phyloP scores from a whole-genome alignment of 2,329 filamentous ascomycete genomes.

The Aureobasidium sp. region DNA sequence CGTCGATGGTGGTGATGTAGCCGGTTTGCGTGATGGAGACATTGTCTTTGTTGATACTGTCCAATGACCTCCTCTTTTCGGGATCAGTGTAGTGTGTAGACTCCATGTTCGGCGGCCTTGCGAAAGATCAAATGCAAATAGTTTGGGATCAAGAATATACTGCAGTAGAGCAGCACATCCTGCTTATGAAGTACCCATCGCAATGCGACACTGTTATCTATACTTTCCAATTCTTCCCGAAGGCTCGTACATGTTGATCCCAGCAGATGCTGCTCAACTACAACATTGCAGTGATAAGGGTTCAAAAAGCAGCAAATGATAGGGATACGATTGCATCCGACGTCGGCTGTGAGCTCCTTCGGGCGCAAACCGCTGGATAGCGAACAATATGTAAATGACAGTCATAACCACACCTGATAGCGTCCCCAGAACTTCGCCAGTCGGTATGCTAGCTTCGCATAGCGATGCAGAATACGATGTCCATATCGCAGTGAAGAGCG shows the following conservation, averaged over 20 bases:
- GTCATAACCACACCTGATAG: conserved; percentile 10
- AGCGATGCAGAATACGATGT: neutral
- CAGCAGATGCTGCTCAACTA: neutral
- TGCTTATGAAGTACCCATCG: neutral
- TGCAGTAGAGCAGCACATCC: neutral
- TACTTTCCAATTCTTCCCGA: neutral
- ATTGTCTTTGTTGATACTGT: conserved; percentile 4
- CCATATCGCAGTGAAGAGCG: neutral
- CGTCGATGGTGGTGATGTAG: conserved; percentile 28
- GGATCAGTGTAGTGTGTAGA: neutral
- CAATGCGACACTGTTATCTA: neutral
- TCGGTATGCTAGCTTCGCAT: neutral
- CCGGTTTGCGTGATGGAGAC: conserved; percentile 7
- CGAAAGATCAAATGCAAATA: neutral
- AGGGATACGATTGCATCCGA: neutral
- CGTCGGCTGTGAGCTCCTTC: neutral
- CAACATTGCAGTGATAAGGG: neutral
- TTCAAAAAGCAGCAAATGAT: conserved; percentile 1
- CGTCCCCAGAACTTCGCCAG: neutral
- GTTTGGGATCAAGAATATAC: neutral
- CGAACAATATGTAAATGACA: neutral
- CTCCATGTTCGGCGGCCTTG: neutral
- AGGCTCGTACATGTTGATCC: neutral
- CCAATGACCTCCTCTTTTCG: neutral
- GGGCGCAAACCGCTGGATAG: neutral